phyloP scores from a whole-genome alignment of 768 basidiomycete species.

The Tylopilus sp. region DNA sequence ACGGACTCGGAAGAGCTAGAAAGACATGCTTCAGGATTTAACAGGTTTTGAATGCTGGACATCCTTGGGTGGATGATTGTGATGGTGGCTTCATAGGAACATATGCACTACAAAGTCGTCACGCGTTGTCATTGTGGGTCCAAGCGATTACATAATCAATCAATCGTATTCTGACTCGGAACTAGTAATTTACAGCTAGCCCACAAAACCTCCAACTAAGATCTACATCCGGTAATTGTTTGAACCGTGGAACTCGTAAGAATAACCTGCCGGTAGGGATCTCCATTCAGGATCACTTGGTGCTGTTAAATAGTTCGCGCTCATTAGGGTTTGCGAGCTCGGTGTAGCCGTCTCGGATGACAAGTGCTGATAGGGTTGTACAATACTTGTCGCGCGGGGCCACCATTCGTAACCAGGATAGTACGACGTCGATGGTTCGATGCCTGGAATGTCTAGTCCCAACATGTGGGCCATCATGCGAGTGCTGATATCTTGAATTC shows the following conservation, averaged over 20 bases:
- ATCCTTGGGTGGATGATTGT: constrained; percentile 35
- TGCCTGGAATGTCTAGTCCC: constrained; percentile 60
- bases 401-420: constrained; percentile 63
- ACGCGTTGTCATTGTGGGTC: constrained; percentile 32
- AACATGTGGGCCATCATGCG: constrained; percentile 73
- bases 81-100: constrained; percentile 13
- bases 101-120: constrained; percentile 1
- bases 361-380: constrained; percentile 16
- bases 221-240: constrained; percentile 23
- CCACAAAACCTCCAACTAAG: not conserved
- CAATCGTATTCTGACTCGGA: not conserved
- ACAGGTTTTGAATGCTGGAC: constrained; percentile 53
- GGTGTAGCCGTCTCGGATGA: constrained; percentile 3
- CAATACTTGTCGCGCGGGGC: constrained; percentile 38
- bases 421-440: constrained; percentile 51
- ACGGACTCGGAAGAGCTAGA: constrained; percentile 43
- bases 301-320: constrained; percentile 14
- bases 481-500: constrained; percentile 61
- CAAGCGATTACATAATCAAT: constrained; percentile 32
- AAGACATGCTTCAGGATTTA: constrained; percentile 50
- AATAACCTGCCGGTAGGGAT: constrained; percentile 10
- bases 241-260: constrained; percentile 20
- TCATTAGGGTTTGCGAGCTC: constrained; percentile 7
- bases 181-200: not conserved
- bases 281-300: constrained; percentile 23